Conservation (phyloP, 1,284 basidiomycete species). For the Phellopilus nigrolimitatus region DNA sequence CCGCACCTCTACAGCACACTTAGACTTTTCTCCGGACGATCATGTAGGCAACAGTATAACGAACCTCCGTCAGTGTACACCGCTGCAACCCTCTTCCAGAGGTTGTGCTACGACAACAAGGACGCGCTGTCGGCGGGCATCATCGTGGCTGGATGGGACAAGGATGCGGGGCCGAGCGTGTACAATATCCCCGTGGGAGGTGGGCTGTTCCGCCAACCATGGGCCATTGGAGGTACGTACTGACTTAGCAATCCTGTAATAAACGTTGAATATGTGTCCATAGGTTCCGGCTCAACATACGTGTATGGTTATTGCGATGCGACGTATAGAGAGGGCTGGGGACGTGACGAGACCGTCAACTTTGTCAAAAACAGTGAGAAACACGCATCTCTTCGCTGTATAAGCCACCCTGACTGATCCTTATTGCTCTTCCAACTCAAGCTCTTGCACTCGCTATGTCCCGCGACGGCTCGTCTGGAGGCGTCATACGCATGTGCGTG, state of each 20-base stretch:
- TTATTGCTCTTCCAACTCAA: slow-evolving; percentile 30
- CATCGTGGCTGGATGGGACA: slow-evolving; percentile 98
- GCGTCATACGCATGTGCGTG: slow-evolving; percentile 95
- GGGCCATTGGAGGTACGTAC: slow-evolving; percentile 87
- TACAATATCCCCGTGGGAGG: slow-evolving; percentile 96
- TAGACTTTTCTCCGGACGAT: slow-evolving; percentile 9
- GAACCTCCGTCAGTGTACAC: slow-evolving; percentile 74
- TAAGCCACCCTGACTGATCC: background rate
- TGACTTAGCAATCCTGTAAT: slow-evolving; percentile 9
- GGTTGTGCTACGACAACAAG: slow-evolving; percentile 94
- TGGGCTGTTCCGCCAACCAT: slow-evolving; percentile 90
- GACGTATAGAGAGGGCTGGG: slow-evolving; percentile 95
- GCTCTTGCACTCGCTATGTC: slow-evolving; percentile 96
- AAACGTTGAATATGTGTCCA: slow-evolving; percentile 8
- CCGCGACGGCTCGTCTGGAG: slow-evolving; percentile 96
- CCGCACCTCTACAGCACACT: background rate
- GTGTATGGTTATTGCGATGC: slow-evolving; percentile 99
- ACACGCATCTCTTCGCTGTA: slow-evolving; percentile 2
- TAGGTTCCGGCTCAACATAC: slow-evolving; percentile 94
- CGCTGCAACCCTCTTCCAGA: slow-evolving; percentile 84
- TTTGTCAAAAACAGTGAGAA: slow-evolving; percentile 93
- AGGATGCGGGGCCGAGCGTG: slow-evolving; percentile 87
- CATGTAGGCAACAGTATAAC: slow-evolving; percentile 60
- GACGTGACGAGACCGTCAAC: slow-evolving; percentile 83
- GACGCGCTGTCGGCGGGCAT: slow-evolving; percentile 88